Evolutionary conservation across 2,329 filamentous ascomycete species (phyloP).

Genomic region (Venturia oleaginea): DNA sequence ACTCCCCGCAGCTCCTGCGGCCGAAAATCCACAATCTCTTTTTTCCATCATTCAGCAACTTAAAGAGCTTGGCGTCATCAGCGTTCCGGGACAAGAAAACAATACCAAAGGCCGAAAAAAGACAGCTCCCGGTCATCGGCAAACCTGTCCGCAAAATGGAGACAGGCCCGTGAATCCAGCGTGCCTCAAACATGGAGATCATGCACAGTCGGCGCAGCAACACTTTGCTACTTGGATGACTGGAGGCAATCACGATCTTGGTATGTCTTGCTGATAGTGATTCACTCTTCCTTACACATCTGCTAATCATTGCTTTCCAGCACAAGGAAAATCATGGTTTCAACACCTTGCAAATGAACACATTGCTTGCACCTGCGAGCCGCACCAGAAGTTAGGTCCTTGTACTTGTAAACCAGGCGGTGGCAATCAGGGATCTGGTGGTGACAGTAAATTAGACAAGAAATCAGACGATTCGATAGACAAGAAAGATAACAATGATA

Average conservation of each 20-base stretch:
- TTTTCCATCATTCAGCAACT: not conserved
- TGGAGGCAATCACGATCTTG: not conserved
- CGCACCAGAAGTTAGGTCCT: not conserved
- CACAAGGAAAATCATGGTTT: not conserved
- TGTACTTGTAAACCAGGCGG: not conserved
- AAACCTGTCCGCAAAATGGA: not conserved
- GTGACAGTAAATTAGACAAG: not conserved
- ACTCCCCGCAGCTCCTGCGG: not conserved
- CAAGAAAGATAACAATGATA: slow-evolving; percentile 1
- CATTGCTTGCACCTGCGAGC: not conserved
- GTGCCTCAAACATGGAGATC: slow-evolving; percentile 1
- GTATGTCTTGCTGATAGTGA: not conserved
- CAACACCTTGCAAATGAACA: not conserved
- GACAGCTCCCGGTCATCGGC: not conserved
- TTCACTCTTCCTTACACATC: not conserved
- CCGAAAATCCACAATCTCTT: not conserved
- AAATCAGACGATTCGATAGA: not conserved
- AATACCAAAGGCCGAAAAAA: not conserved
- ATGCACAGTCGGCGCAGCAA: not conserved
- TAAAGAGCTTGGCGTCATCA: slow-evolving; percentile 1
- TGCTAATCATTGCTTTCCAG: not conserved
- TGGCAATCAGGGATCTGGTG: not conserved
- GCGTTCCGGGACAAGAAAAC: not conserved
- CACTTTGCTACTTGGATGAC: not conserved
- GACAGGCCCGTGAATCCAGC: not conserved